Base-by-base conservation (phyloP, 1,284 basidiomycete genomes). In the Ustilago shanxiensis region DNA sequence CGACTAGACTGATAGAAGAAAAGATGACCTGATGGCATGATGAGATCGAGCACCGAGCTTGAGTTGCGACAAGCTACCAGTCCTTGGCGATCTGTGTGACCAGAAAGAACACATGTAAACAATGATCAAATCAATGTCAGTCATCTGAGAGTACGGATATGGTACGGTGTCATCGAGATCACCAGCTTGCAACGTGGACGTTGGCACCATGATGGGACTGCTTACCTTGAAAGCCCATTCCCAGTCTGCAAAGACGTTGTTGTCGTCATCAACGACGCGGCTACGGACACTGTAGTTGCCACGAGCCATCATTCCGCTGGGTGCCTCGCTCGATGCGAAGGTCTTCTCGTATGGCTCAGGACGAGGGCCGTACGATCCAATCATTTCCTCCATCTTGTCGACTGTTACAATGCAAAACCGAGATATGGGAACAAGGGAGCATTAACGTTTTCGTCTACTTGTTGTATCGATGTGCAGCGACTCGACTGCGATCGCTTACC, bases 381-480 rank as follows among this genome's bases (percentile, higher is more conserved):
- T 90, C 94, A 95, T 95, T 83, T 93, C 90, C 81, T 95, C 93
- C 83, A 94, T 86, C 86, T 92, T 94, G 86, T 94, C 94, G 79
- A 95, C 93, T 93, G 81, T 45, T 13, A n/a, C 41, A 20, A 18
- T n/a, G 20, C 20, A 14, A 11, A 44, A 20, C n/a, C 20, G 3
- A n/a, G 6, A n/a, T 2, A 44, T 1, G 7, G 16, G n/a, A n/a
- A 44, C n/a, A n/a, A 20, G 18, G 16, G 16, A n/a, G 11, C 3
- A 11, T 44, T n/a, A 44, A n/a, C 41, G 20, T 20, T n/a, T n/a
- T 1, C 3, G 6, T 20, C 20, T 16, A 20, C n/a, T 44, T 18
- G 3, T 20, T 4, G 29, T 14, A 7, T 33, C 10, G 22, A 51
- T 31, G 28, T 10, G 16, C n/a, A 14, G 33, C n/a, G 14, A 9